Base-by-base conservation (phyloP, 1,284 basidiomycete species). In the Clitocybe nebularis region DNA sequence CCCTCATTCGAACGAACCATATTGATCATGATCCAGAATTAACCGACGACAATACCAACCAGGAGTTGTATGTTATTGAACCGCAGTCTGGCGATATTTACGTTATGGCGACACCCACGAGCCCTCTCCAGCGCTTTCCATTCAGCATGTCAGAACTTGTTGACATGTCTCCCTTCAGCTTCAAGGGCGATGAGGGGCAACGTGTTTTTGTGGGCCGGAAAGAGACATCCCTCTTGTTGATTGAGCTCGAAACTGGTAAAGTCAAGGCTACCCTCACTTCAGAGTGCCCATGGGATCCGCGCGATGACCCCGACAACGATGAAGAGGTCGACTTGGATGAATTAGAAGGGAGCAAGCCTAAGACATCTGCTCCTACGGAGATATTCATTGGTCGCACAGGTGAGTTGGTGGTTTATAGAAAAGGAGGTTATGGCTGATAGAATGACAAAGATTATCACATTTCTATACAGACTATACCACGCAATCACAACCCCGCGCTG, bases 81-180 rank as follows among this genome's bases (percentile, higher is more conserved):
- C 93, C 92, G 0, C 87, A 92, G 66, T 81, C 84, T 1, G 93
- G 92, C 5, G 84, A 91, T 56, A 89, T 95, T 54, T 95, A 91
- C 63, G 76, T 93, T 40, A 78, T 89, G 62, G 67, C 79, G 3
- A 75, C 78, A 0, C 75, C 80, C 0, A 71, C 72, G 11, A 75
- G 75, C 34, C 77, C 86, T 0, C 70, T 89, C 35, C 84, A 92
- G 55, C 86, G 87, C 30, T 81, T 95, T 44, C 89, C 90, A 0
- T 79, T 93, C 48, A 81, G 88, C 21, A 84, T 95, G 77, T 69
- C 87, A 0, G 86, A 95, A 60, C 75, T 95, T 24, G 90, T 94
- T 47, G 85, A 92, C 49, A 71, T 90, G 63, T 90, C 89, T 1
- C 91, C 92, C 0, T 93, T 91, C 59, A 84, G 75, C 28, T 87